These are phyloP conservation scores for Talaromyces sp. DNA, from an alignment of 2,329 filamentous ascomycete genomes.

Conservation along the genomic window DNA sequence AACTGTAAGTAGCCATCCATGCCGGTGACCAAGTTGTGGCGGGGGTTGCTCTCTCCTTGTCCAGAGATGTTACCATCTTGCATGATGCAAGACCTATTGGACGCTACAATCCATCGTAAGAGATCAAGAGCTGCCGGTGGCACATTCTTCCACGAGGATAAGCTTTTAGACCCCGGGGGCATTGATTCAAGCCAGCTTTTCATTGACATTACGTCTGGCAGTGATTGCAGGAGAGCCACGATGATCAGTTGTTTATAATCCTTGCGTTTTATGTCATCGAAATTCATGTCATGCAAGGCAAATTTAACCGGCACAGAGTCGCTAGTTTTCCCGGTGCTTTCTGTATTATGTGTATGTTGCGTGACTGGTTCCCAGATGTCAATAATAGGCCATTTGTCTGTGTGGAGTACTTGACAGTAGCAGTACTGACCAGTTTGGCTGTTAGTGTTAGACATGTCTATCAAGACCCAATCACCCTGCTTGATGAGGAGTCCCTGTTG, in stretches of 20 bases:
- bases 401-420: slow-evolving; percentile 50
- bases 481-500: slow-evolving; percentile 31
- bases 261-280: slow-evolving; percentile 32
- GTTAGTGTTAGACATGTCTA: slow-evolving; percentile 17
- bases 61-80: slow-evolving; percentile 54
- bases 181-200: slow-evolving; percentile 38
- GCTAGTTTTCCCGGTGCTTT: background rate
- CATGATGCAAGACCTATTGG: slow-evolving; percentile 80
- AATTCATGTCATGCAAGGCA: slow-evolving; percentile 33
- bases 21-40: slow-evolving; percentile 54
- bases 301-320: slow-evolving; percentile 17
- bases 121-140: slow-evolving; percentile 62
- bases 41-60: slow-evolving; percentile 7
- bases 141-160: slow-evolving; percentile 56
- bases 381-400: slow-evolving; percentile 42
- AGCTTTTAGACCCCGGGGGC: slow-evolving; percentile 15
- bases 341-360: background rate
- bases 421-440: slow-evolving; percentile 19
- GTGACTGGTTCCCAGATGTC: slow-evolving; percentile 27
- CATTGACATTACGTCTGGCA: slow-evolving; percentile 39
- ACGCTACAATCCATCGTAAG: slow-evolving; percentile 82
- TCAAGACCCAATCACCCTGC: slow-evolving; percentile 51
- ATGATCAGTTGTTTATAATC: slow-evolving; percentile 29
- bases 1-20: slow-evolving; percentile 72
- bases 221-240: slow-evolving; percentile 32